phyloP scores from a whole-genome alignment of 2,329 filamentous ascomycete species.

The Ceratocystis eucalypticola region DNA sequence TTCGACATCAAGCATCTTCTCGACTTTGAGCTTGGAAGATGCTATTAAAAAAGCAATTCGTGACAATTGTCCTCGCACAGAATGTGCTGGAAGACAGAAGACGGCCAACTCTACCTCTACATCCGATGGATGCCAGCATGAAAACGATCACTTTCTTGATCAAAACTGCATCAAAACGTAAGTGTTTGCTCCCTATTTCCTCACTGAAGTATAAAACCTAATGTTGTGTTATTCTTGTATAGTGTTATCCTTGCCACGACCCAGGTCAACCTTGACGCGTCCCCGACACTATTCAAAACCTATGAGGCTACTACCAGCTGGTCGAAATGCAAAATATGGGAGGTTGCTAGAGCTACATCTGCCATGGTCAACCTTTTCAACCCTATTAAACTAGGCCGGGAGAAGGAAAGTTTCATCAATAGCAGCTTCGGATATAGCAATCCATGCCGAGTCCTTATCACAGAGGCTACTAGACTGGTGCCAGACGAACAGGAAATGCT shows the following conservation, averaged over 20 bases:
- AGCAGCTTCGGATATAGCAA: conserved; percentile 21
- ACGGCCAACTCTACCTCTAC: neutral
- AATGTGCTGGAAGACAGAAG: neutral
- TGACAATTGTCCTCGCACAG: neutral
- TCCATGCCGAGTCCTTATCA: conserved; percentile 22
- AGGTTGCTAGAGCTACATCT: conserved; percentile 25
- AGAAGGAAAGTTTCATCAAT: conserved; percentile 25
- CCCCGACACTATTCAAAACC: conserved; percentile 22
- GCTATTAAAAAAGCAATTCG: neutral
- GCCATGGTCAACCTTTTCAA: conserved; percentile 25
- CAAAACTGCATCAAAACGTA: neutral
- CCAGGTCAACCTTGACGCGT: conserved; percentile 13
- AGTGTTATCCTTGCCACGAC: neutral
- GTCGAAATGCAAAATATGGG: conserved; percentile 24
- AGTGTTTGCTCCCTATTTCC: neutral
- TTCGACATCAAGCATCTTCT: neutral
- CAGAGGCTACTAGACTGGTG: conserved; percentile 24
- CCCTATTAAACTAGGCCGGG: conserved; percentile 23
- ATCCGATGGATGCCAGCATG: neutral
- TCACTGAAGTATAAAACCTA: neutral
- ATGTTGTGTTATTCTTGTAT: neutral
- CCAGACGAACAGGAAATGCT: conserved; percentile 9
- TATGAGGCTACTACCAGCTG: conserved; percentile 22
- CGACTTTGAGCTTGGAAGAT: neutral
- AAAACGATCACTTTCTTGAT: neutral